phyloP scores from a whole-genome alignment of 148 eudicot genomes.

The Persicaria maculosa region DNA sequence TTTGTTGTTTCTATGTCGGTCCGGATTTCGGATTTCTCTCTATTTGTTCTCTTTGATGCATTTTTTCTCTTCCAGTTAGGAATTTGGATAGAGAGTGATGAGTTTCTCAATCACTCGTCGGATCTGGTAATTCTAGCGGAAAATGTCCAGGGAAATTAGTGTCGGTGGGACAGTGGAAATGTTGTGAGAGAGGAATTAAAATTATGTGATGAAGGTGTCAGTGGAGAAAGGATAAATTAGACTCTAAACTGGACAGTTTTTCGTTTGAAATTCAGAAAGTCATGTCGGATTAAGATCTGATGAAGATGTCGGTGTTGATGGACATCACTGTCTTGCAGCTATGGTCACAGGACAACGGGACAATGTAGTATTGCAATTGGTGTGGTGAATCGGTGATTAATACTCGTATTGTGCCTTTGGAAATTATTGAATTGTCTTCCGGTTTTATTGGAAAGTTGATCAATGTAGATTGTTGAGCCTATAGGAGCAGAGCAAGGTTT shows the following conservation, averaged over 20 bases:
- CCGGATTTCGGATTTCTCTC: neutral
- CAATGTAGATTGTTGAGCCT: neutral
- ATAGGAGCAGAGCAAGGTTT: neutral
- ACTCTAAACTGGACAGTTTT: neutral
- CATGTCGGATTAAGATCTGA: neutral
- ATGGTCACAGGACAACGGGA: neutral
- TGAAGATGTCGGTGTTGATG: neutral
- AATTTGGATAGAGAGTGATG: neutral
- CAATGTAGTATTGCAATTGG: neutral
- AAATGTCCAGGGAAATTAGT: slow-evolving; percentile 1
- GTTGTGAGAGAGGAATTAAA: neutral
- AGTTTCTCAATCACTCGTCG: neutral
- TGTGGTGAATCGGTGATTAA: neutral
- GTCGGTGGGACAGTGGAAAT: neutral
- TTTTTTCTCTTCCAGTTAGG: neutral
- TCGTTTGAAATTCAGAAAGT: neutral
- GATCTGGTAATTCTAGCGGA: slow-evolving; percentile 4
- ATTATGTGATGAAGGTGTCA: neutral
- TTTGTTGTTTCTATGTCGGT: slow-evolving; percentile 10
- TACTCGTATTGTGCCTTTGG: neutral
- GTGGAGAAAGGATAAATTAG: neutral
- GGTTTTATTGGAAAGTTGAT: slow-evolving; percentile 2
- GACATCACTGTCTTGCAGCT: neutral
- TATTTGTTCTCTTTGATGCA: neutral
- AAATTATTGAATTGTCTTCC: neutral